Evolutionary conservation across 2,329 filamentous ascomycete genomes (phyloP).

Genomic region (Beauveria scarabaeidicola): DNA sequence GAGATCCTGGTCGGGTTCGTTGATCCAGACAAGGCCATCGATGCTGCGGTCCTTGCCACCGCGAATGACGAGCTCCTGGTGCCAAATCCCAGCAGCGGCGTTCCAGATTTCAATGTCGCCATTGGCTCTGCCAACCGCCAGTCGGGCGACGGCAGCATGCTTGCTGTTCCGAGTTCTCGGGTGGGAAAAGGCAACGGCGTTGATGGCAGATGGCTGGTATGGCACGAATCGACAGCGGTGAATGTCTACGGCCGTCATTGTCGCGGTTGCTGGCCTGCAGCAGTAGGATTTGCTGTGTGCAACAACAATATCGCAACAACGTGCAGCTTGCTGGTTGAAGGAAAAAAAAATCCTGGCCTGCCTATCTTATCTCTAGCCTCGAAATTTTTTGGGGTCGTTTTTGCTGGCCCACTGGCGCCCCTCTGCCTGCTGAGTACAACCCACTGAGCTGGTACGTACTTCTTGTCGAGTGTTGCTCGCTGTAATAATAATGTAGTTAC

Average conservation of each 20-base stretch:
- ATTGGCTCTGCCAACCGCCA: conserved; percentile 87
- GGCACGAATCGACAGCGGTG: conserved; percentile 95
- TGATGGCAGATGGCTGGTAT: conserved; percentile 86
- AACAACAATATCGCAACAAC: background rate
- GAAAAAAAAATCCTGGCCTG: conserved; percentile 20
- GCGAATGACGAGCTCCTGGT: conserved; percentile 78
- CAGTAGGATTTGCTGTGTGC: background rate
- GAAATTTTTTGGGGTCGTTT: conserved; percentile 20
- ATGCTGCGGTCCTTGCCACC: conserved; percentile 81
- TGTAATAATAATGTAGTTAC: background rate
- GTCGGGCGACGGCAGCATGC: conserved; percentile 52
- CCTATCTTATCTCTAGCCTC: conserved; percentile 14
- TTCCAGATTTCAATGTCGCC: conserved; percentile 99
- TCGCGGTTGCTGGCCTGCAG: conserved; percentile 9
- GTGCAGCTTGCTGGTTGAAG: conserved; percentile 12
- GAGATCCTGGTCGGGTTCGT: conserved; percentile 67
- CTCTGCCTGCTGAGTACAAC: no score
- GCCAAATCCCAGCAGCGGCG: conserved; percentile 71
- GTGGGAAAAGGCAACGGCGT: conserved; percentile 89
- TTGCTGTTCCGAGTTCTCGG: conserved; percentile 40
- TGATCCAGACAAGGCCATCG: conserved; percentile 86
- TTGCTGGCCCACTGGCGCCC: background rate
- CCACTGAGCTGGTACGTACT: background rate
- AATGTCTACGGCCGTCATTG: conserved; percentile 64
- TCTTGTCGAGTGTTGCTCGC: background rate